Percentiles rank a stretch among this genome's conserved stretches.
Conservation (phyloP, 1,284 basidiomycete species). For the Microbotryomycetes sp. region DNA sequence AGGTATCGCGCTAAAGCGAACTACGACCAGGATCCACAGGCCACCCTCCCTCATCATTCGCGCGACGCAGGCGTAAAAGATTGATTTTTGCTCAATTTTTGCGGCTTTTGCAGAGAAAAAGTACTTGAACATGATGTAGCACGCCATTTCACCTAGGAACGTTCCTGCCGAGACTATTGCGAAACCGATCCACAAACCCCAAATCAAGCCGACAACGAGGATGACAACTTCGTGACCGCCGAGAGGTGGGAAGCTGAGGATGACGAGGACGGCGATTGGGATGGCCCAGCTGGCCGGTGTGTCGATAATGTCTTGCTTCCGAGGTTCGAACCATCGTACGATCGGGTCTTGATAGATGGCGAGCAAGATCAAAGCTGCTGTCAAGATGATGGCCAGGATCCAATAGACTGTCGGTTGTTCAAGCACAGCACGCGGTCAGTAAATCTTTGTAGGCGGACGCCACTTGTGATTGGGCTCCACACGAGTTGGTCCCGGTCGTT, state of each 20-base stretch:
- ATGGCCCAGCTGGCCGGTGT: constrained; percentile 37
- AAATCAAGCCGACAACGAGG: constrained; percentile 37
- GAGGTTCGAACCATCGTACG: constrained; percentile 21
- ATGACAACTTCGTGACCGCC: constrained; percentile 37
- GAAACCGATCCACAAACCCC: constrained; percentile 40
- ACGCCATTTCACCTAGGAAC: constrained; percentile 36
- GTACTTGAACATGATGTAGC: constrained; percentile 42
- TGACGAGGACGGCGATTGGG: constrained; percentile 40
- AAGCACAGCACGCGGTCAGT: neutral
- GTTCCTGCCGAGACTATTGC: neutral
- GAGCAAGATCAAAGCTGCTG: constrained; percentile 5
- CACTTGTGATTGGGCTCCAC: neutral
- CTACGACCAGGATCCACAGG: constrained; percentile 38
- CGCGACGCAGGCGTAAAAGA: constrained; percentile 42
- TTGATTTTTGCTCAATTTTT: constrained; percentile 38
- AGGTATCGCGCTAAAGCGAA: constrained; percentile 37
- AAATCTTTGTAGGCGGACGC: neutral
- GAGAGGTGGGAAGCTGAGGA: constrained; percentile 44
- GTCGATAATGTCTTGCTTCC: constrained; percentile 16
- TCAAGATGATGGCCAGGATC: constrained; percentile 10
- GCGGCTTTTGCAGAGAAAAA: constrained; percentile 37
- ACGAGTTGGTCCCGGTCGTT: neutral
- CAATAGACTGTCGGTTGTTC: constrained; percentile 12
- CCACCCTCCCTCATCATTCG: constrained; percentile 40
- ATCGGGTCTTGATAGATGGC: constrained; percentile 22